Evolutionary conservation across 2,329 filamentous ascomycete genomes (phyloP), one percentile per base, ranked within the genome.

Genomic region (Pestalotiopsis sp.): DNA sequence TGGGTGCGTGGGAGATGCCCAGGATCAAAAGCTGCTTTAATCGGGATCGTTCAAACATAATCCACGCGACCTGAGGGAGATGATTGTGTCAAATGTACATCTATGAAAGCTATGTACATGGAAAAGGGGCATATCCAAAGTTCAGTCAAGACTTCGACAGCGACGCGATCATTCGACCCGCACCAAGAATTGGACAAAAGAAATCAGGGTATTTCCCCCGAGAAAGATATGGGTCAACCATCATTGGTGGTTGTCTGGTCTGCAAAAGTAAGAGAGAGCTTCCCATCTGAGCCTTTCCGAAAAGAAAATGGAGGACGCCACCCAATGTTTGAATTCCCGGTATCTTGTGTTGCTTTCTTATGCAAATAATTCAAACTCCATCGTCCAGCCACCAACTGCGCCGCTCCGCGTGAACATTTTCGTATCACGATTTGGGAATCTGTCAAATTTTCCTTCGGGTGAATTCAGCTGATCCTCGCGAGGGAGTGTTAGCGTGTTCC

Each of bases 281-380:
- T 41, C 27, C 38, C 36, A 9, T 12, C 20, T 12, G 36, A 62
- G 59, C 25, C 27, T 27, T 27, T 23, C 57, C 13, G 12, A 59
- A 59, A 39, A 25, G 12, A 59, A 59, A 39, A 25, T 36, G 11
- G 59, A 20, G 31, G 39, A 64, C 61, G 61, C 61, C 61, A 25
- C 38, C 41, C 38, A 64, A 49, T 62, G 59, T 64, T 39, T 52
- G 61, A 64, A 64, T 39, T 25, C 61, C 61, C 14, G 6, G 39
- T 45, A 23, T 64, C 25, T n/a, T 45, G 14, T 20, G 20, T 27
- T 52, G 38, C 20, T 49, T 36, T 39, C 61, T 39, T 64, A 64
- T 64, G 61, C 61, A 64, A 64, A 64, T 64, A 13, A 64, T 27
- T 45, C 39, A 3, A 64, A 36, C 13, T 64, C 61, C 61, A 25